phyloP scores from a whole-genome alignment of 192 early-diverging fungal species.

The Mortierella alpina region DNA sequence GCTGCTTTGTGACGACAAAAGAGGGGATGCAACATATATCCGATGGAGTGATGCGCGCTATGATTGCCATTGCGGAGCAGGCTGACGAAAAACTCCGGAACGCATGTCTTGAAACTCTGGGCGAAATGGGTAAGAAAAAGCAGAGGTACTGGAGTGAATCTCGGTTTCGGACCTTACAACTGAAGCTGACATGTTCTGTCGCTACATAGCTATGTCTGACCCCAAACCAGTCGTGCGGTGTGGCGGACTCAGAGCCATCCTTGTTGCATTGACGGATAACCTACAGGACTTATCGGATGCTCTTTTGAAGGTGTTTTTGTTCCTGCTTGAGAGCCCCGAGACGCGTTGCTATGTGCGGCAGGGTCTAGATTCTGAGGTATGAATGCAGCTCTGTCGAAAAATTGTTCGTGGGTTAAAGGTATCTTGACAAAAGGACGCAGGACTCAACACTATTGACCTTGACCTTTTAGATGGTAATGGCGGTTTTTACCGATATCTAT shows the following conservation, averaged over 20 bases:
- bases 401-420: too few relatives aligned
- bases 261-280: constrained; percentile 74
- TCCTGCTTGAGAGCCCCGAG: constrained; percentile 77
- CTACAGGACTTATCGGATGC: constrained; percentile 67
- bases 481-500: constrained; percentile 82
- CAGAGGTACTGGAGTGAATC: too few relatives aligned
- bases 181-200: too few relatives aligned
- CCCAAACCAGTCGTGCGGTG: constrained; percentile 66
- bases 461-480: constrained; percentile 72
- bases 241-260: constrained; percentile 77
- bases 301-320: constrained; percentile 73
- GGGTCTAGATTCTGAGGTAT: constrained; percentile 81
- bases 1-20: constrained; percentile 73
- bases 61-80: constrained; percentile 84
- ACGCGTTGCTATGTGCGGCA: constrained; percentile 75
- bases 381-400: neutral
- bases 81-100: constrained; percentile 78
- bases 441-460: neutral
- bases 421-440: neutral
- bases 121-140: constrained; percentile 72
- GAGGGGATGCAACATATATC: constrained; percentile 70
- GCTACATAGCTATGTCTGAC: constrained; percentile 66
- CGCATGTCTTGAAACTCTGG: constrained; percentile 80
- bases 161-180: too few relatives aligned
- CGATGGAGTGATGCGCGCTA: constrained; percentile 72